phyloP scores from a whole-genome alignment of 2,329 filamentous ascomycete species.

The Tolypocladium nubicola region DNA sequence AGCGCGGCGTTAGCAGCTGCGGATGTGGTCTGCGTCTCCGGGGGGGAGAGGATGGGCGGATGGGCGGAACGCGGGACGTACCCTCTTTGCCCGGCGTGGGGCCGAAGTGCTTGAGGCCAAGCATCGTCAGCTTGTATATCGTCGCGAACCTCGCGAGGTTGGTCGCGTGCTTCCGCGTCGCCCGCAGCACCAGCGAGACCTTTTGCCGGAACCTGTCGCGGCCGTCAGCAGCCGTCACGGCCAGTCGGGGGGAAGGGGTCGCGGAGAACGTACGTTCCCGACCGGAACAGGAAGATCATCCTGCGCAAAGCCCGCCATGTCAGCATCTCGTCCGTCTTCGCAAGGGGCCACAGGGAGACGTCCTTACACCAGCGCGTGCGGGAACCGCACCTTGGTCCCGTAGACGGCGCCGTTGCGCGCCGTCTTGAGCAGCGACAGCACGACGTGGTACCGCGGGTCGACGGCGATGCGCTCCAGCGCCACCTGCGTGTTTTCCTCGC shows the following conservation, averaged over 20 bases:
- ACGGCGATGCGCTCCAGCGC: constrained; percentile 66
- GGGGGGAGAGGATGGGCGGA: neutral
- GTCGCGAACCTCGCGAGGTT: constrained; percentile 88
- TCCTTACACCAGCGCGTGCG: constrained; percentile 76
- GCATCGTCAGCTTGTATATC: constrained; percentile 78
- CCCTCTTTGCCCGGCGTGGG: constrained; percentile 49
- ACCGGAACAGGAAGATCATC: constrained; percentile 96
- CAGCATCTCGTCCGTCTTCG: neutral
- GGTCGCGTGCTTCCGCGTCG: constrained; percentile 79
- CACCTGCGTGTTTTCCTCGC: constrained; percentile 33
- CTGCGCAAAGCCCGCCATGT: constrained; percentile 26
- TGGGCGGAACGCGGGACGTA: constrained; percentile 6
- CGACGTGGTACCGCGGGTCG: constrained; percentile 75
- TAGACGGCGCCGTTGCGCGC: constrained; percentile 96
- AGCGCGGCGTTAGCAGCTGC: neutral
- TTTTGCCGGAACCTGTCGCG: constrained; percentile 59
- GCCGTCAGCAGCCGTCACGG: constrained; percentile 7
- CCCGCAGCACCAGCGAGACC: constrained; percentile 63
- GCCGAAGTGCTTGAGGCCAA: constrained; percentile 57
- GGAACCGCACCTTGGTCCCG: constrained; percentile 94
- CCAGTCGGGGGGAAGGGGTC: no score
- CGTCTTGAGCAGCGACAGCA: constrained; percentile 79
- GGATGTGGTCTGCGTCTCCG: neutral
- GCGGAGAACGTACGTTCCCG: constrained; percentile 52
- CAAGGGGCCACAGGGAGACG: neutral